Conservation (phyloP, 1,139 yeast genomes). For the Debaryomyces nepalensis region DNA sequence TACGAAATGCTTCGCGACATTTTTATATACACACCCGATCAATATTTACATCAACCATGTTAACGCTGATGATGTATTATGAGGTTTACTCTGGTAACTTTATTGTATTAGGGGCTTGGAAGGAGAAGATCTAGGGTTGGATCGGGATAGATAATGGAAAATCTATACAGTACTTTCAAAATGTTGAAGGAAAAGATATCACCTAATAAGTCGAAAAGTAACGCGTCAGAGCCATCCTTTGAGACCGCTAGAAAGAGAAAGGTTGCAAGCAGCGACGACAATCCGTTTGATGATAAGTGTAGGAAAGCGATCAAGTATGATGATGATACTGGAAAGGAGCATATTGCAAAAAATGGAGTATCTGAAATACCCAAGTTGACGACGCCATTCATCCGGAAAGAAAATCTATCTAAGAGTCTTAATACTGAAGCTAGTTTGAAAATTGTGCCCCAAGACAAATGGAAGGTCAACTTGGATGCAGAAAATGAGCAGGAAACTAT, state of each 20-base stretch:
- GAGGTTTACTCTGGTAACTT: background rate
- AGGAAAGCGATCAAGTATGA: slow-evolving; percentile 4
- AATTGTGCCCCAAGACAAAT: background rate
- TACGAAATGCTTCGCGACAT: slow-evolving; percentile 6
- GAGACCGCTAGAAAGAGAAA: slow-evolving; percentile 18
- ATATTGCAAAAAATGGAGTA: background rate
- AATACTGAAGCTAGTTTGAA: background rate
- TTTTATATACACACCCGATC: slow-evolving; percentile 6
- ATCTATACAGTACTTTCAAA: slow-evolving; percentile 22
- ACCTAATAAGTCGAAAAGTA: slow-evolving; percentile 18
- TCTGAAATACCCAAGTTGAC: background rate
- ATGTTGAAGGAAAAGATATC: slow-evolving; percentile 25
- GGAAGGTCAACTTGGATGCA: no score
- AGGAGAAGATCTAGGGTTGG: background rate
- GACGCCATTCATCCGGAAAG: slow-evolving; percentile 17
- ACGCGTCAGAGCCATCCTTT: slow-evolving; percentile 16
- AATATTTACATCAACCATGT: slow-evolving; percentile 4
- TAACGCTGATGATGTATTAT: slow-evolving; percentile 1
- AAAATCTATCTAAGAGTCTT: slow-evolving; percentile 14
- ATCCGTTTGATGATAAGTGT: slow-evolving; percentile 36
- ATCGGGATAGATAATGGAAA: slow-evolving; percentile 19
- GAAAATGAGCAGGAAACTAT: background rate
- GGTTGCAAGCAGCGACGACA: slow-evolving; percentile 27
- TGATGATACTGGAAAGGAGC: background rate
- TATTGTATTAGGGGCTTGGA: background rate